Base-by-base conservation (phyloP, 257 asterid genomes). In the Gentiana straminea region DNA sequence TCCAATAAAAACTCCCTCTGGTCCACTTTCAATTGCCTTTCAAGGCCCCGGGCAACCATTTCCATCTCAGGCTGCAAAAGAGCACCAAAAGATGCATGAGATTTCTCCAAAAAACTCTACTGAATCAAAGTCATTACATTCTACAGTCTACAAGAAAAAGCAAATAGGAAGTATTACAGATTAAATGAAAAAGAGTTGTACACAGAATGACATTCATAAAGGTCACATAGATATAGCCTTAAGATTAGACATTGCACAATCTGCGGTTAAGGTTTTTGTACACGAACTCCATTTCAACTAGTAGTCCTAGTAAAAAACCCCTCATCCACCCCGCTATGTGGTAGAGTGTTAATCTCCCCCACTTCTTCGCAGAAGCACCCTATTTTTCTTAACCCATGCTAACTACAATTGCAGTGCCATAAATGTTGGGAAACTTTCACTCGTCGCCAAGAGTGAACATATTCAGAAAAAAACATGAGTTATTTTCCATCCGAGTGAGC, bases 1-100 rank as follows among this genome's bases (percentile, higher is more conserved):
- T 81, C 71, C 66, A 86, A 65, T 62, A 91, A 61, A 53, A 69
- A 62, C 73, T 85, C 78, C 76, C 95, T 83, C 71, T 91, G 96
- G 51, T 91, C 92, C 51, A 66, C 35, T 52, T 66, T 79, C 70
- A 91, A 70, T 54, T 83, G 87, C 62, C 81, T 91, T 61, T 79
- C 77, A 39, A 87, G 94, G 55, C 95, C 85, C 54, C 84, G 78
- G 45, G 95, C 96, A 64, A 91, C 98, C 98, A 91, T 91, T 81
- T 91, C 98, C 95, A 87, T 86, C 87, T 91, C 98, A 70, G 95
- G 84, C 94, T 86, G 87, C 71, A 73, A 35, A 55, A 57, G 68
- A 49, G 52, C 45, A 62, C 35, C 55, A 48, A 44, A 5, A 61
- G 50, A 59, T 49, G 34, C 49, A 54, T 57, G 46, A 58, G 4